These are phyloP conservation scores for Gonium pectorale DNA, from an alignment of 139 green algal species.

Conservation along the genomic window DNA sequence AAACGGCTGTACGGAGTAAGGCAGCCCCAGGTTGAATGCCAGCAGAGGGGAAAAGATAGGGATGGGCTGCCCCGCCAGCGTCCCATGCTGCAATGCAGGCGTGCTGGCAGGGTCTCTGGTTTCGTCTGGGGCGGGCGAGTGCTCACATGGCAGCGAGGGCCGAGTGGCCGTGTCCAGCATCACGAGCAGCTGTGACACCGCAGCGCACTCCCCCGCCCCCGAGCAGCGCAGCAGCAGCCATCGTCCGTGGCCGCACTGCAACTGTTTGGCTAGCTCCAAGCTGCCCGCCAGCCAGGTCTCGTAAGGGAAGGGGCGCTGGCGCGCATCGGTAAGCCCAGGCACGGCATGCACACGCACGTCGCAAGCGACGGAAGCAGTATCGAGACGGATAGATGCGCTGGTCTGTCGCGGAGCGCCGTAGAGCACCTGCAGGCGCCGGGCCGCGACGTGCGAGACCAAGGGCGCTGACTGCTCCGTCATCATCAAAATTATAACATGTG, in stretches of 20 bases:
- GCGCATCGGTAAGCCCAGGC: not conserved
- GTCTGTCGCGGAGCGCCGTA: not conserved
- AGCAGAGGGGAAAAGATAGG: constrained; percentile 17
- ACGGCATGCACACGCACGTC: not conserved
- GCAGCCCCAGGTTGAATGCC: constrained; percentile 36
- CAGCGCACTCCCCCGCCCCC: constrained; percentile 6
- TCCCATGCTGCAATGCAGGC: too few species aligned
- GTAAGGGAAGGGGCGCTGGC: not conserved
- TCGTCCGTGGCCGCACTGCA: constrained; percentile 4
- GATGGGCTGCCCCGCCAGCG: too few species aligned
- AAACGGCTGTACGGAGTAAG: constrained; percentile 32
- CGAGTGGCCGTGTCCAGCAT: too few species aligned
- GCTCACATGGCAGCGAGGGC: too few species aligned
- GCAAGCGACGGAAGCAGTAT: not conserved
- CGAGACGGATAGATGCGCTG: not conserved
- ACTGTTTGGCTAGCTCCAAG: not conserved
- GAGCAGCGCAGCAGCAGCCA: not conserved
- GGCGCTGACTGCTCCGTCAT: too few species aligned
- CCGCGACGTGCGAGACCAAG: not conserved
- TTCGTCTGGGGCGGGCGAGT: too few species aligned
- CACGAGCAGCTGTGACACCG: constrained; percentile 4
- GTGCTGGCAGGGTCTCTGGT: too few species aligned
- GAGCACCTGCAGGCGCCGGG: constrained; percentile 2
- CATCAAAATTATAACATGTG: too few species aligned
- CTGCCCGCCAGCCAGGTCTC: constrained; percentile 3